Percentiles rank a stretch among this genome's conserved stretches.
Evolutionary conservation across 2,329 filamentous ascomycete genomes (phyloP).

Genomic region (Metarhizium robertsii): DNA sequence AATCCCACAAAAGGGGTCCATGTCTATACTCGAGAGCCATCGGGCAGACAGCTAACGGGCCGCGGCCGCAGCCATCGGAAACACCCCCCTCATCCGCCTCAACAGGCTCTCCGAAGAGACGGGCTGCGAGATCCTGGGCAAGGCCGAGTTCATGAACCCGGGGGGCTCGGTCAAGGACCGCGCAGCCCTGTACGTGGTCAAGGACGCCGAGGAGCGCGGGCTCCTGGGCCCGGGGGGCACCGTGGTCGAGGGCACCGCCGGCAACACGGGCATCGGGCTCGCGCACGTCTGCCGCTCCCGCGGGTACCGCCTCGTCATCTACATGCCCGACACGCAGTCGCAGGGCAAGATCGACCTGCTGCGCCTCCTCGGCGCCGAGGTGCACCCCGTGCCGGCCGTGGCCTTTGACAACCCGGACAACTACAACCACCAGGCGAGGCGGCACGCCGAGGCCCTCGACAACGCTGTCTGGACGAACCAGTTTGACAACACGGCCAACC

Average conservation of each 20-base stretch:
- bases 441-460: conserved; percentile 77
- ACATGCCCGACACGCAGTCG: conserved; percentile 98
- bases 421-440: conserved; percentile 91
- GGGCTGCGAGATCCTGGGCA: conserved; percentile 88
- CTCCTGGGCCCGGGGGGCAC: conserved; percentile 79
- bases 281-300: conserved; percentile 90
- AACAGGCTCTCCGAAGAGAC: conserved; percentile 84
- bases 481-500: conserved; percentile 94
- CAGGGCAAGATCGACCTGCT: conserved; percentile 96
- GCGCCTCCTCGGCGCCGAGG: conserved; percentile 83
- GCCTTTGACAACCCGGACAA: conserved; percentile 92
- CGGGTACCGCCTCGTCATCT: conserved; percentile 93
- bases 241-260: conserved; percentile 92
- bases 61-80: conserved; percentile 74
- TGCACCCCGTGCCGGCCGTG: conserved; percentile 91
- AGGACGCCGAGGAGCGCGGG: conserved; percentile 84
- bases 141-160: conserved; percentile 98
- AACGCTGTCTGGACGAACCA: conserved; percentile 99
- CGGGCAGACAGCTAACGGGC: background rate
- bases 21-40: background rate
- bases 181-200: conserved; percentile 86
- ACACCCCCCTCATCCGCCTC: conserved; percentile 87
- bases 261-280: conserved; percentile 95
- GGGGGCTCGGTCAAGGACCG: conserved; percentile 95
- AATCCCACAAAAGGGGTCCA: background rate